These are phyloP conservation scores for Persicaria tinctoria DNA, from an alignment of 148 eudicot species.

Conservation along the genomic window DNA sequence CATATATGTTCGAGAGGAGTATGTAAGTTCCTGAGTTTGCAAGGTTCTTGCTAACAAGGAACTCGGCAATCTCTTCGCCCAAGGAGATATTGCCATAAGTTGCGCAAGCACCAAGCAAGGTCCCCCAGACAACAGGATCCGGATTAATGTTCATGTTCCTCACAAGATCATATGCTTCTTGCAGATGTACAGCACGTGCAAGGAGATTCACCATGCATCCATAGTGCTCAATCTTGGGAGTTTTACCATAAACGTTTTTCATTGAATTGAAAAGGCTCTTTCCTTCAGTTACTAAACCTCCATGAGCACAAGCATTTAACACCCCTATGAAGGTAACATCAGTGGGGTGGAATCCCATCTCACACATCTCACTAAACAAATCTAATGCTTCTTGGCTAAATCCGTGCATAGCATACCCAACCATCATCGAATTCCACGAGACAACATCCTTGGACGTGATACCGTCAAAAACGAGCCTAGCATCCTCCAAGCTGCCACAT, in stretches of 20 bases:
- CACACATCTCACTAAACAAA: conserved; percentile 42
- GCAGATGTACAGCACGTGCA: conserved; percentile 64
- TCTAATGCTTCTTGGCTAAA: conserved; percentile 47
- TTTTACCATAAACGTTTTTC: conserved; percentile 37
- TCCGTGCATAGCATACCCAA: conserved; percentile 78
- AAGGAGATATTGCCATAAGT: conserved; percentile 49
- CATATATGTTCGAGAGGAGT: conserved; percentile 79
- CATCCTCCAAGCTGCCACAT: conserved; percentile 79
- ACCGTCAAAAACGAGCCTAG: conserved; percentile 51
- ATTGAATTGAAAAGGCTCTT: conserved; percentile 42
- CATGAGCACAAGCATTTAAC: conserved; percentile 79
- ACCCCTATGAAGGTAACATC: conserved; percentile 78
- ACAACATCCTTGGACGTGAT: conserved; percentile 60
- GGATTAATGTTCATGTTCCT: conserved; percentile 41
- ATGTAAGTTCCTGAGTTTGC: conserved; percentile 67
- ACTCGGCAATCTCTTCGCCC: conserved; percentile 58
- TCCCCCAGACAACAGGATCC: conserved; percentile 70
- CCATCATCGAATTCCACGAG: conserved; percentile 80
- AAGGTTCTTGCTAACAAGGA: conserved; percentile 37
- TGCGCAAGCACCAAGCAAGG: conserved; percentile 73
- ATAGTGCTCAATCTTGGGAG: conserved; percentile 79
- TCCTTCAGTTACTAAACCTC: conserved; percentile 61
- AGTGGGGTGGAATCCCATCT: conserved; percentile 39
- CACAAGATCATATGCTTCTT: conserved; percentile 72
- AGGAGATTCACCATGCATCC: conserved; percentile 97